phyloP scores from a whole-genome alignment of 2,329 filamentous ascomycete species.

The Fusarium cicatricum region DNA sequence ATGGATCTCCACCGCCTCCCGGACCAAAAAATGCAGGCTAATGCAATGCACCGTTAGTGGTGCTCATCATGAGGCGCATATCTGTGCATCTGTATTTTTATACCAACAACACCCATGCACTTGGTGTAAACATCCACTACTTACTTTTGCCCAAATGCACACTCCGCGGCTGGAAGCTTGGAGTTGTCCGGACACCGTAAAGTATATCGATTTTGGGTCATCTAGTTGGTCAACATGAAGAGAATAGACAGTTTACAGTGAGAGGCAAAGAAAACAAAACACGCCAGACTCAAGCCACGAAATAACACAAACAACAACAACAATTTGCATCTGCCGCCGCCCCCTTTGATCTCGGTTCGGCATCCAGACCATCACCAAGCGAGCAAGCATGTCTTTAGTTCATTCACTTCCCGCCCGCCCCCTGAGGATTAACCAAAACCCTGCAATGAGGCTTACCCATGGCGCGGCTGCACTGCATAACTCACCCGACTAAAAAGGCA shows the following conservation, averaged over 20 bases:
- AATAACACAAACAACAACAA: conserved; percentile 11
- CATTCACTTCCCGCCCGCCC: too few relatives aligned
- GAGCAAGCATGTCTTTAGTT: too few relatives aligned
- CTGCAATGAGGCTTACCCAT: conserved; percentile 9
- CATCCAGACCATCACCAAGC: neutral
- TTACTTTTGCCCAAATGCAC: too few relatives aligned
- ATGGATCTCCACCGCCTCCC: neutral
- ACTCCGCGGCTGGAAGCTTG: too few relatives aligned
- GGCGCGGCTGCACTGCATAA: conserved; percentile 10
- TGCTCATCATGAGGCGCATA: conserved; percentile 18
- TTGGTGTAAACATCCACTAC: neutral
- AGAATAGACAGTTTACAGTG: too few relatives aligned
- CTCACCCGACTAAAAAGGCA: conserved; percentile 14
- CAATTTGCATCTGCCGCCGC: conserved; percentile 4
- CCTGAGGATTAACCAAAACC: conserved; percentile 2
- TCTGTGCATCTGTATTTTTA: conserved; percentile 9
- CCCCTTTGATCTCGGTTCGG: conserved; percentile 9
- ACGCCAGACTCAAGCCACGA: conserved; percentile 23
- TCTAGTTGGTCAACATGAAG: too few relatives aligned
- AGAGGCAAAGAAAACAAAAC: conserved; percentile 8
- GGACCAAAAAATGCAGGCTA: conserved; percentile 10
- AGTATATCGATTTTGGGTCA: neutral
- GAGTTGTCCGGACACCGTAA: neutral
- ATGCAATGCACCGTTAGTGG: conserved; percentile 29
- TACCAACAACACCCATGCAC: conserved; percentile 4